phyloP scores from a whole-genome alignment of 2,329 filamentous ascomycete genomes.

The Knufia fluminis region DNA sequence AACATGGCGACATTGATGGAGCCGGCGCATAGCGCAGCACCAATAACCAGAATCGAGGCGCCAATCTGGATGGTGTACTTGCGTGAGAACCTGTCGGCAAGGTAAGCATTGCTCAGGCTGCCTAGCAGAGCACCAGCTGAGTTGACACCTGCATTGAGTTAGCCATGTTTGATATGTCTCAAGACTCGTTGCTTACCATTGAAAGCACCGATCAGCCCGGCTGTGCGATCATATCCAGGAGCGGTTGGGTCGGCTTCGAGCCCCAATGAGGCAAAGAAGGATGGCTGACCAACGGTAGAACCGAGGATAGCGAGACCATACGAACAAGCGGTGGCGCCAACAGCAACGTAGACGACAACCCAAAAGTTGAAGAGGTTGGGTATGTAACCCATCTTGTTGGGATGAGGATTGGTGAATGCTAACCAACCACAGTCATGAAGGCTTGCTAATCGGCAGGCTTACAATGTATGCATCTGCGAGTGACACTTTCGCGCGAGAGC shows the following conservation, averaged over 20 bases:
- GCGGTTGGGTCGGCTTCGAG: slow-evolving; percentile 29
- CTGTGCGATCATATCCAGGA: slow-evolving; percentile 35
- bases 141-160: slow-evolving; percentile 25
- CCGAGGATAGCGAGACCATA: slow-evolving; percentile 32
- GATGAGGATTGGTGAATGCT: neutral
- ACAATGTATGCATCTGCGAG: neutral
- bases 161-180: neutral
- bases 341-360: slow-evolving; percentile 28
- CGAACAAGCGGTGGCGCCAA: slow-evolving; percentile 28
- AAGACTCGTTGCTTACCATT: slow-evolving; percentile 27
- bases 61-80: slow-evolving; percentile 32
- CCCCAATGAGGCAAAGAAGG: slow-evolving; percentile 36
- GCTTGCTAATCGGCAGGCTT: neutral
- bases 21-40: slow-evolving; percentile 23
- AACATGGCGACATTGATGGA: slow-evolving; percentile 26
- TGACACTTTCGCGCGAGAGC: too few species aligned
- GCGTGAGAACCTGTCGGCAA: slow-evolving; percentile 30
- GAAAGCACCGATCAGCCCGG: slow-evolving; percentile 36
- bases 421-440: neutral
- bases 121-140: slow-evolving; percentile 35
- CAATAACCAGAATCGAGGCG: slow-evolving; percentile 30
- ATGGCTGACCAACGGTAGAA: slow-evolving; percentile 38
- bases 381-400: slow-evolving; percentile 19
- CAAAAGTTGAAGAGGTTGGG: slow-evolving; percentile 28
- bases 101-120: slow-evolving; percentile 32